phyloP scores from a whole-genome alignment of 2,329 filamentous ascomycete species.

The Tothia fuscella region DNA sequence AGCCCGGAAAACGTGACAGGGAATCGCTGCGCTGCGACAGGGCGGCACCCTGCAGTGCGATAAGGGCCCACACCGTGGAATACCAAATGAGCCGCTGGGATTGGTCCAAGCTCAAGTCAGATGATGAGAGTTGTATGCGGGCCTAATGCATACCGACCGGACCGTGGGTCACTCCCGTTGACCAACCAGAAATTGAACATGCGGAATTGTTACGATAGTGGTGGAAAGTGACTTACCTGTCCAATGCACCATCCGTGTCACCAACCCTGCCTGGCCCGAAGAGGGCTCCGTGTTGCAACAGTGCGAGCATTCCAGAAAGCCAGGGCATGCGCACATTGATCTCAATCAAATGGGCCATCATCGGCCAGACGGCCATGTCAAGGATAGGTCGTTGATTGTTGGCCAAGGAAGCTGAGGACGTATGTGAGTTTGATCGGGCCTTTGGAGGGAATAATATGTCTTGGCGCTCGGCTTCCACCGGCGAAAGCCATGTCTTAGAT shows the following conservation, averaged over 20 bases:
- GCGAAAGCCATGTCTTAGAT: constrained; percentile 20
- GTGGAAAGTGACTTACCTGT: constrained; percentile 62
- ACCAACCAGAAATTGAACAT: constrained; percentile 18
- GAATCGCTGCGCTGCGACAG: too few relatives aligned
- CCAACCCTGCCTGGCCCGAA: constrained; percentile 65
- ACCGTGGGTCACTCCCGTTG: constrained; percentile 17
- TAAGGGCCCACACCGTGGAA: constrained; percentile 1
- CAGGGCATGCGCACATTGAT: constrained; percentile 79
- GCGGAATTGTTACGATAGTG: constrained; percentile 16
- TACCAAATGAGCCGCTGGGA: neutral
- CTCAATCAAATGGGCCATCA: constrained; percentile 59
- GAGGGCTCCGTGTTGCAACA: constrained; percentile 63
- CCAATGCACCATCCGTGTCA: constrained; percentile 63
- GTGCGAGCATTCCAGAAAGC: constrained; percentile 63
- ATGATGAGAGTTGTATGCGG: constrained; percentile 5
- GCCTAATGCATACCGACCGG: constrained; percentile 11
- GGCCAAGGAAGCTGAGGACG: constrained; percentile 13
- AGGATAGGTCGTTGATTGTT: constrained; percentile 49
- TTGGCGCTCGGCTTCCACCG: constrained; percentile 1
- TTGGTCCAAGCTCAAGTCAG: neutral
- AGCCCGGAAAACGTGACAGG: neutral
- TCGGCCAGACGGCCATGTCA: constrained; percentile 65
- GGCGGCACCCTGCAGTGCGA: too few relatives aligned
- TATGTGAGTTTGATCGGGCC: neutral
- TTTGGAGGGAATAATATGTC: neutral